Percentiles rank a stretch among this genome's conserved stretches.
These are phyloP conservation scores for Sextonia rubra DNA, from an alignment of 164 flowering plant genomes.

Conservation along the genomic window DNA sequence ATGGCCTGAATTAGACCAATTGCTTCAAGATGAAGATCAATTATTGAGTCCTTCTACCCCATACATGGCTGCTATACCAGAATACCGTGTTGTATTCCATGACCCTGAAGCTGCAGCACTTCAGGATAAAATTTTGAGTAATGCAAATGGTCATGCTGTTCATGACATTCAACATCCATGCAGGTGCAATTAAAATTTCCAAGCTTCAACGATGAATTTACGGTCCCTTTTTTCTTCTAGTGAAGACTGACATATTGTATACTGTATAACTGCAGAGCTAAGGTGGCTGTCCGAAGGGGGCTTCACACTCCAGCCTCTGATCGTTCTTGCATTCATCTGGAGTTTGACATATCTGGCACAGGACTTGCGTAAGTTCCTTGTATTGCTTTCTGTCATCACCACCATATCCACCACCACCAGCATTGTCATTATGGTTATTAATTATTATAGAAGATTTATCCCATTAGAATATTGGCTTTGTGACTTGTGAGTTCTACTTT, in stretches of 20 bases:
- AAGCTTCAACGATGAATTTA: background rate
- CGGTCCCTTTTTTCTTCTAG: conserved; percentile 1
- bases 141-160: conserved; percentile 69
- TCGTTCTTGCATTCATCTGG: conserved; percentile 96
- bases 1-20: conserved; percentile 92
- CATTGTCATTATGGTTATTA: background rate
- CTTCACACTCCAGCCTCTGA: conserved; percentile 89
- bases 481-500: no score
- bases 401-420: background rate
- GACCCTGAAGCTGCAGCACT: conserved; percentile 40
- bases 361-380: conserved; percentile 65
- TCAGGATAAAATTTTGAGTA: conserved; percentile 38
- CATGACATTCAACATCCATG: conserved; percentile 91
- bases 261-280: conserved; percentile 43
- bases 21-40: conserved; percentile 80
- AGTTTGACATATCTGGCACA: conserved; percentile 85
- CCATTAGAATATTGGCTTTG: background rate
- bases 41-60: conserved; percentile 61
- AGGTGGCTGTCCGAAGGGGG: conserved; percentile 81
- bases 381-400: background rate
- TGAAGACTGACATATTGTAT: background rate
- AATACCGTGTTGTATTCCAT: conserved; percentile 73
- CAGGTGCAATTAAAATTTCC: conserved; percentile 41
- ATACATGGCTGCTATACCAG: conserved; percentile 83
- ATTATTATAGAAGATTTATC: background rate